phyloP scores from a whole-genome alignment of 1,284 basidiomycete genomes.

The Rhodotorula glutinis region DNA sequence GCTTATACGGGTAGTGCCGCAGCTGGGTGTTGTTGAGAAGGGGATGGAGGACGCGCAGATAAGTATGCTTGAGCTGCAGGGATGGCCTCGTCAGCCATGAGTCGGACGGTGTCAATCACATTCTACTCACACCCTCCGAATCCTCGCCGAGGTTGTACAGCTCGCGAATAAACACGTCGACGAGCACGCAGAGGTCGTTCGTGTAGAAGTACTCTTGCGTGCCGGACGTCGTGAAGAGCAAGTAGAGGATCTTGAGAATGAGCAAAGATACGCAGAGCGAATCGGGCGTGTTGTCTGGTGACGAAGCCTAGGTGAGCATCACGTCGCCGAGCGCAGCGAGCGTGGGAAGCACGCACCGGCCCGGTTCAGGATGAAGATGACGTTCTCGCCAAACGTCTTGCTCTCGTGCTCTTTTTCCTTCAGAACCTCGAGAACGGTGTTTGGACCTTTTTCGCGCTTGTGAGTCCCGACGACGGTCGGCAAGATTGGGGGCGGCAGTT shows the following conservation, averaged over 20 bases:
- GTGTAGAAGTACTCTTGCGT: slow-evolving; percentile 98
- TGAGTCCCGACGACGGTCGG: slow-evolving; percentile 15
- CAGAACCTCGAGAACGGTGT: slow-evolving; percentile 78
- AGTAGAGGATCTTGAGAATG: slow-evolving; percentile 89
- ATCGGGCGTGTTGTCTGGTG: slow-evolving; percentile 71
- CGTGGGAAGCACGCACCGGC: slow-evolving; percentile 60
- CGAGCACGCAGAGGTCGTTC: slow-evolving; percentile 91
- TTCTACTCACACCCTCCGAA: slow-evolving; percentile 68
- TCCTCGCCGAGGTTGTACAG: slow-evolving; percentile 88
- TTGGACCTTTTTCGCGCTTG: slow-evolving; percentile 48
- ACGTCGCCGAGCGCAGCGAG: neutral
- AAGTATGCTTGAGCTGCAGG: slow-evolving; percentile 93
- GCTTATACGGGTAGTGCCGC: slow-evolving; percentile 77
- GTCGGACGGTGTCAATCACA: neutral
- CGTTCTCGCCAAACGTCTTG: slow-evolving; percentile 95
- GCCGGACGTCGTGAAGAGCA: slow-evolving; percentile 88
- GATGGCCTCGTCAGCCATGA: neutral
- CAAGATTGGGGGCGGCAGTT: slow-evolving; percentile 28
- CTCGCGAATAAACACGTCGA: slow-evolving; percentile 93
- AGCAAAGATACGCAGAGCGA: slow-evolving; percentile 92
- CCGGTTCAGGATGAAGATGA: slow-evolving; percentile 98
- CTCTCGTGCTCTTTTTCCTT: slow-evolving; percentile 75
- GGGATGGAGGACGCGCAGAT: slow-evolving; percentile 91
- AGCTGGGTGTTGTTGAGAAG: slow-evolving; percentile 93
- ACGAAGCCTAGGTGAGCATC: too few relatives aligned